Evolutionary conservation across 768 basidiomycete genomes (phyloP), one percentile per base, ranked within the genome.

Genomic region (Lyophyllum atratum): DNA sequence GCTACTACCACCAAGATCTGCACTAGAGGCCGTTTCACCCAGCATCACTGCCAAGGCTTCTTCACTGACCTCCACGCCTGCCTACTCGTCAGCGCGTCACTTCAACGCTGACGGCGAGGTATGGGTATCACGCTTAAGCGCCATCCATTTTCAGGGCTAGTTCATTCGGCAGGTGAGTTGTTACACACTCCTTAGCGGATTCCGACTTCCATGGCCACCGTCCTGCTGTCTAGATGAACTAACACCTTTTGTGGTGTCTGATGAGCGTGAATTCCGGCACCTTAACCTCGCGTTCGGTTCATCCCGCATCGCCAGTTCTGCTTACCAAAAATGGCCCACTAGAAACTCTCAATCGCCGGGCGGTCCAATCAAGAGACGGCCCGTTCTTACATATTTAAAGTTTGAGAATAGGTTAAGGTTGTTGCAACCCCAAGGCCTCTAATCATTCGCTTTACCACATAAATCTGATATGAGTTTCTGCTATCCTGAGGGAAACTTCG

Each of bases 151-250:
- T n/a, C n/a, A n/a, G n/a, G n/a, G n/a, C n/a, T n/a, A n/a, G 86
- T n/a, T n/a, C n/a, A n/a, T 90, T n/a, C n/a, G n/a, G n/a, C n/a
- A n/a, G n/a, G n/a, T n/a, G n/a, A n/a, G n/a, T n/a, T n/a, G n/a
- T n/a, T n/a, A n/a, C n/a, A n/a, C n/a, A n/a, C n/a, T n/a, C n/a
- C n/a, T n/a, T n/a, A n/a, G n/a, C n/a, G n/a, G n/a, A n/a, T 87
- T 87, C 83, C 81, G 83, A 87, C 86, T 87, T 88, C 86, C 85
- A 87, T 88, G 86, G 83, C 85, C 86, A 88, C 86, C 84, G 82
- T 87, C 85, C 86, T 87, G 87, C 86, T 89, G 87, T 89, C 84
- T 87, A 84, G 82, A 89, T 85, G 83, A 88, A 88, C 86, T 85
- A 86, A 87, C 87, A 85, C 87, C 85, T 78, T 85, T 84, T 83